Conservation (phyloP, 2,329 filamentous ascomycete species). For the Cadophora sp. region DNA sequence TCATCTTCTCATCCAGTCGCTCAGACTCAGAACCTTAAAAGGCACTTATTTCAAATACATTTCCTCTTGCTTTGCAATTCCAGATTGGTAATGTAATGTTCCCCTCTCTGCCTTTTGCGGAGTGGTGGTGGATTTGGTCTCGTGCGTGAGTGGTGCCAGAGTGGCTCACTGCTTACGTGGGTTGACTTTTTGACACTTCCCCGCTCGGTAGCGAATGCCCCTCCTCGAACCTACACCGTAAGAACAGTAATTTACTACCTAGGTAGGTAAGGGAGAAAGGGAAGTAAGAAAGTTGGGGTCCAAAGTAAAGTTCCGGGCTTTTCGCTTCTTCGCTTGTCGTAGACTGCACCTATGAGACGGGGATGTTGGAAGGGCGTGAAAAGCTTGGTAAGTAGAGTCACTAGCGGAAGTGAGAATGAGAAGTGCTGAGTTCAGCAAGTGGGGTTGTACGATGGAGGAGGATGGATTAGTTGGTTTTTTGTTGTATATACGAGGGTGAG, state of each 20-base stretch:
- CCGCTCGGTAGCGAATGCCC: not conserved
- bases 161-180: constrained; percentile 6
- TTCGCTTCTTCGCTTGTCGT: constrained; percentile 2
- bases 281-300: not conserved
- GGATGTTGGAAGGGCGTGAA: not conserved
- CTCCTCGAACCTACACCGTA: not conserved
- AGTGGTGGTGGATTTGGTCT: not conserved
- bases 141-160: constrained; percentile 9
- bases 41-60: not conserved
- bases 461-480: not conserved
- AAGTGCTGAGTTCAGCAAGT: not conserved
- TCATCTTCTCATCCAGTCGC: not conserved
- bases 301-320: not conserved
- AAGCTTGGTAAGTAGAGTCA: constrained; percentile 8
- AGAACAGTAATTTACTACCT: too few species aligned
- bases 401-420: not conserved
- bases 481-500: not conserved
- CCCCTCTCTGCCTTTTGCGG: not conserved
- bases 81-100: constrained; percentile 6
- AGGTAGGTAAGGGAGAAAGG: too few species aligned
- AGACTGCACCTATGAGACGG: not conserved
- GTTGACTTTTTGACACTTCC: constrained; percentile 2
- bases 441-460: not conserved
- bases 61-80: constrained; percentile 8
- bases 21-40: not conserved